Evolutionary conservation across 164 flowering plant genomes (phyloP).

Genomic region (Pachysandra terminalis): DNA sequence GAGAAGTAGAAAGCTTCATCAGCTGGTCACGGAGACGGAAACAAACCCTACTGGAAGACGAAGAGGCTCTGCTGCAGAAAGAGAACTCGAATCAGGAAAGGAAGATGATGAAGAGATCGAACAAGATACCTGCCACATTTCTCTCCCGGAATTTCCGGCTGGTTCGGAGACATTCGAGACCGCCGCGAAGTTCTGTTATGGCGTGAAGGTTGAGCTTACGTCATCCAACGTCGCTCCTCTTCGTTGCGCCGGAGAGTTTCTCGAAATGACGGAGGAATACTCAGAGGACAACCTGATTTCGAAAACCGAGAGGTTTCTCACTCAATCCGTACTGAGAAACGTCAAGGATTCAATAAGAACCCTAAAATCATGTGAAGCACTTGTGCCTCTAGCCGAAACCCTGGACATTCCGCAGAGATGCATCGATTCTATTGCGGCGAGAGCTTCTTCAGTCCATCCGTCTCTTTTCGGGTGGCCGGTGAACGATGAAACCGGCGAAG

Average conservation of each 20-base stretch:
- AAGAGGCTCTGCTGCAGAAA: background rate
- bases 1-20: slow-evolving; percentile 64
- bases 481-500: slow-evolving; percentile 28
- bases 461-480: slow-evolving; percentile 83
- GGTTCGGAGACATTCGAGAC: slow-evolving; percentile 72
- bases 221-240: slow-evolving; percentile 62
- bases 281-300: slow-evolving; percentile 69
- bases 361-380: slow-evolving; percentile 54
- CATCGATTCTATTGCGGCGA: slow-evolving; percentile 49
- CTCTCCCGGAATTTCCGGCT: slow-evolving; percentile 68
- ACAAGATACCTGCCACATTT: slow-evolving; percentile 30
- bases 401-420: slow-evolving; percentile 51
- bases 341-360: slow-evolving; percentile 48
- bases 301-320: slow-evolving; percentile 57
- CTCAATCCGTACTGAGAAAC: slow-evolving; percentile 49
- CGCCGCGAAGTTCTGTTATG: slow-evolving; percentile 88
- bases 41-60: slow-evolving; percentile 15
- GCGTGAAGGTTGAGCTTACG: slow-evolving; percentile 65
- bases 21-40: slow-evolving; percentile 59
- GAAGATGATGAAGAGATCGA: slow-evolving; percentile 15
- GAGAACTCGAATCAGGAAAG: slow-evolving; percentile 6
- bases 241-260: slow-evolving; percentile 76
- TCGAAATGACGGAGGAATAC: slow-evolving; percentile 82
- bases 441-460: slow-evolving; percentile 60
- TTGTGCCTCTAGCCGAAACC: slow-evolving; percentile 51